Evolutionary conservation across 2,329 filamentous ascomycete genomes (phyloP), one percentile per base, ranked within the genome.

Genomic region (Cercospora brassicicola): DNA sequence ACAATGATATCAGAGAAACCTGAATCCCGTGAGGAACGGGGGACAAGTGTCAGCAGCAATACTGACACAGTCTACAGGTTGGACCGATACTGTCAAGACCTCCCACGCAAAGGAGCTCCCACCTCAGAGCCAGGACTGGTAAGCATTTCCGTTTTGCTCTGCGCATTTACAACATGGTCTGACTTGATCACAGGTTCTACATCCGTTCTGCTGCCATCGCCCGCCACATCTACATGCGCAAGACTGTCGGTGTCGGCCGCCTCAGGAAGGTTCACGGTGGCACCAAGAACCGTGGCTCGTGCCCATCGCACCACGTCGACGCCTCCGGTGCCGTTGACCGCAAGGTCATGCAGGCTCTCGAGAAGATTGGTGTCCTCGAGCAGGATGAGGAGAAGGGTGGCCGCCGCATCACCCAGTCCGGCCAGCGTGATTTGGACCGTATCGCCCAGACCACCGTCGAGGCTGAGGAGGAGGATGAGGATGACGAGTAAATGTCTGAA

Each of bases 31-130:
- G 80, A 79, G 75, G 78, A 67, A 79, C 82, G 82, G 82, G 83
- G 83, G 82, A 81, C 75, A 67, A 68, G 66, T 74, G 75, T 77
- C 71, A 72, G 72, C 70, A 71, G 78, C 76, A 81, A 83, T 79
- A 83, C 81, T 76, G 78, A 66, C 59, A 68, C 60, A 64, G 77
- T 83, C 82, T 84, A 84, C 82, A 96, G 93, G 93, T 87, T 98
- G 94, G 94, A 94, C 97, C 84, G 95, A 99, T 83, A 97, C 94
- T 81, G 95, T 98, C 87, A 99, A 99, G 91, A 97, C 94, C 78
- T 94, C 93, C 80, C 88, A 90, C 82, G 91, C 91, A 83, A 97
- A 97, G 86, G 95, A 99, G 88, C 91, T 99, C 78, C 94, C 94
- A 80, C 95, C 94, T 80, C 94, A 98, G 89, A 91, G 94, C 84